Base-by-base conservation (phyloP, 1,284 basidiomycete species). In the Pyrrhoderma lamaoense region DNA sequence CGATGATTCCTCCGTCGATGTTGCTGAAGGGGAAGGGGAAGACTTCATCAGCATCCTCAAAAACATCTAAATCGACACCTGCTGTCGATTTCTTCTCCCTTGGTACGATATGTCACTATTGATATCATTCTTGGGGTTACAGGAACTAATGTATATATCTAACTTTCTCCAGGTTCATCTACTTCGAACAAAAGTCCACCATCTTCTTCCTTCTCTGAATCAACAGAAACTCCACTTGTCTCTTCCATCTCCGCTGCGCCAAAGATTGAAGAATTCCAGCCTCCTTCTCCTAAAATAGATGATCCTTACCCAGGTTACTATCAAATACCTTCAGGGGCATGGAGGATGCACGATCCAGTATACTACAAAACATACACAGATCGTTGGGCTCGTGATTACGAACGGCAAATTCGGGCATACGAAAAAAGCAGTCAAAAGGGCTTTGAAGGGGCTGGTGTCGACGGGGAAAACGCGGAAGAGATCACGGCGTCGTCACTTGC, bases 261-360 rank as follows among this genome's bases (percentile, higher is more conserved):
- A 4, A 66, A 66, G 21, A 64, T 90, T 7, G 75, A 82, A 13
- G 82, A 83, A 46, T 92, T 85, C 61, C 71, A 78, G 36, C 81
- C 85, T 0, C 90, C 89, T 0, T 78, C 82, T 49, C 91, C 91
- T 0, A 85, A 80, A 3, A 72, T 79, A 0, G 70, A 72, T 18
- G 91, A 93, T 62, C 78, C 79, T 16, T 92, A 93, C 65, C 91
- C 91, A 1, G 91, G 91, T 2, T 94, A 93, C 68, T 93, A 94
- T 65, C 80, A 85, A 56, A 75, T 87, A 22, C 89, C 89, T 0
- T 84, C 85, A 1, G 89, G 90, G 8, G 63, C 73, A 45, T 93
- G 90, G 84, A 82, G 79, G 21, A 80, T 84, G 0, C 76, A 93
- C 64, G 89, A 93, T 51, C 67, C 79, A 0, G 74, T 61, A n/a